These are phyloP conservation scores for Metschnikowia peoriensis DNA, from an alignment of 805 yeast species.

Conservation along the genomic window DNA sequence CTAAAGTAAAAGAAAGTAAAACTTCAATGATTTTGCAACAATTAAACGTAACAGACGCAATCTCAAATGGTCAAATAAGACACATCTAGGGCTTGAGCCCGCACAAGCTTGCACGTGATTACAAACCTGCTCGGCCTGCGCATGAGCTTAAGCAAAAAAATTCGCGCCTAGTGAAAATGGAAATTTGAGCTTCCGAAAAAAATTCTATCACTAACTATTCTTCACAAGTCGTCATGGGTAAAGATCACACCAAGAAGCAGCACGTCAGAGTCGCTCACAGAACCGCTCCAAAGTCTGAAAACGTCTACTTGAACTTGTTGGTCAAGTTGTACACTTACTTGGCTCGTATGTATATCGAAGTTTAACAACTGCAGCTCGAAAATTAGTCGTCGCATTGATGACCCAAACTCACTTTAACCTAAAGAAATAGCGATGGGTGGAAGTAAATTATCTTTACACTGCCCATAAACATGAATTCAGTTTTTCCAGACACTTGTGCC, in stretches of 20 bases:
- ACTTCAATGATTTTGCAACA: too few species aligned
- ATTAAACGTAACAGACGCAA: too few species aligned
- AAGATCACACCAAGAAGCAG: slow-evolving; percentile 94
- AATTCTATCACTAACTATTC: slow-evolving; percentile 11
- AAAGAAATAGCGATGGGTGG: neutral
- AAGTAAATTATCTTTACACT: neutral
- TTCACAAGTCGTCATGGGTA: slow-evolving; percentile 66
- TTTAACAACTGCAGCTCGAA: slow-evolving; percentile 3
- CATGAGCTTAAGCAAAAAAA: slow-evolving; percentile 5
- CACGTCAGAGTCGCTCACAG: slow-evolving; percentile 96
- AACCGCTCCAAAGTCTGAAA: slow-evolving; percentile 98
- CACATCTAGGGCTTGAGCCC: slow-evolving; percentile 7
- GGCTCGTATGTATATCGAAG: slow-evolving; percentile 80
- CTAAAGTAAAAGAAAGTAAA: too few species aligned
- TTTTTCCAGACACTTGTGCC: slow-evolving; percentile 7
- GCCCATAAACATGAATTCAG: neutral
- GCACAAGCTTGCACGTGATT: neutral
- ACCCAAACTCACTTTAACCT: slow-evolving; percentile 2
- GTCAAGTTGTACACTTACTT: slow-evolving; percentile 98
- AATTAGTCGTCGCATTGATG: slow-evolving; percentile 3
- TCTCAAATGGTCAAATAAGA: neutral
- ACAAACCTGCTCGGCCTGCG: neutral
- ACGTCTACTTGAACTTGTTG: slow-evolving; percentile 96
- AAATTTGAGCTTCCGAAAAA: slow-evolving; percentile 2
- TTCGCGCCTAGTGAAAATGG: slow-evolving; percentile 2